phyloP scores from a whole-genome alignment of 805 yeast species.

The Saccharomycopsis malanga region DNA sequence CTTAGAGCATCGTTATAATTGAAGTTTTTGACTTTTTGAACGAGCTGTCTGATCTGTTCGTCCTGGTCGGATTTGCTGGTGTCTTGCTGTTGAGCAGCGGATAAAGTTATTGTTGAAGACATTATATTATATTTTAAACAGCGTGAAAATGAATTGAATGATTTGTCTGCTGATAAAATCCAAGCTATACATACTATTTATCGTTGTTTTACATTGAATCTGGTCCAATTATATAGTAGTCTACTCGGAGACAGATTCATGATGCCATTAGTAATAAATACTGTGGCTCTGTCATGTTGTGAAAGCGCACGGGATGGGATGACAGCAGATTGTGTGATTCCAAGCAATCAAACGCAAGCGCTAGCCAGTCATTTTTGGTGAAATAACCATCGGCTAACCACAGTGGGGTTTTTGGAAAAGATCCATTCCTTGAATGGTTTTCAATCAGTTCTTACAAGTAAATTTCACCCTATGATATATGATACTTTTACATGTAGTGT shows the following conservation, averaged over 20 bases:
- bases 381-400: no score
- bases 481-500: no score
- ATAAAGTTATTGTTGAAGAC: slow-evolving; percentile 1
- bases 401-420: no score
- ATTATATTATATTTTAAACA: not conserved
- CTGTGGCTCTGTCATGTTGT: not conserved
- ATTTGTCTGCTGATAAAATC: not conserved
- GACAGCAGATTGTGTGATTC: no score
- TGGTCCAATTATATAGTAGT: no score
- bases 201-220: not conserved
- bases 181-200: not conserved
- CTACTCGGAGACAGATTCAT: no score
- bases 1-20: no score
- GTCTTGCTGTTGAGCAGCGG: not conserved
- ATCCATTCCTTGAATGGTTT: no score
- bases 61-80: not conserved
- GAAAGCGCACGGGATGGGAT: not conserved
- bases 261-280: slow-evolving; percentile 18
- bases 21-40: not conserved
- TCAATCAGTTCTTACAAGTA: no score
- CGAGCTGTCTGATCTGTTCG: slow-evolving; percentile 9
- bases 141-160: not conserved
- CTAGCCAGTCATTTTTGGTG: no score
- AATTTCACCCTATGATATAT: no score
- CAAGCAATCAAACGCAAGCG: no score